phyloP scores from a whole-genome alignment of 2,329 filamentous ascomycete species.

The Eutypella sp. region DNA sequence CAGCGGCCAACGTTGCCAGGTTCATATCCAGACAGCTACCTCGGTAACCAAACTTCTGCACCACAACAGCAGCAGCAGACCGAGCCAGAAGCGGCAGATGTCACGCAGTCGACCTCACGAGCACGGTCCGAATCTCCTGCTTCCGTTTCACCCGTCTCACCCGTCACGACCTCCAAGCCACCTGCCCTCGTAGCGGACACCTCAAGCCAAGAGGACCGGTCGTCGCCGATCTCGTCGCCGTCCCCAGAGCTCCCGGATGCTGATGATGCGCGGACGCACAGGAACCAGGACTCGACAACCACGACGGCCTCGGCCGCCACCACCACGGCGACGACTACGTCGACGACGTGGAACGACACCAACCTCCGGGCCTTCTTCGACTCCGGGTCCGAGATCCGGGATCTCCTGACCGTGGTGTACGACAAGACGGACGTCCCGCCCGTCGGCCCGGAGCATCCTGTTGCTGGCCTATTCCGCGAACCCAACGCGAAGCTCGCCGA shows the following conservation, averaged over 20 bases:
- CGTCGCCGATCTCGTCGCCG: constrained; percentile 58
- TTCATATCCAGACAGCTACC: constrained; percentile 37
- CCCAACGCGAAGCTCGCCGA: constrained; percentile 82
- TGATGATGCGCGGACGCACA: constrained; percentile 38
- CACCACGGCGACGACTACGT: constrained; percentile 53
- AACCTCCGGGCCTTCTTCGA: constrained; percentile 87
- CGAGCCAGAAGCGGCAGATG: constrained; percentile 25
- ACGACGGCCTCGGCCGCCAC: constrained; percentile 52
- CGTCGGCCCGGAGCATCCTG: constrained; percentile 77
- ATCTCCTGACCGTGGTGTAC: constrained; percentile 86
- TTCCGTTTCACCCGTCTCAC: constrained; percentile 60
- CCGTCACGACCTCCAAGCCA: constrained; percentile 47
- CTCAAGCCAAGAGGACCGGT: constrained; percentile 63
- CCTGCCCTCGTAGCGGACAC: constrained; percentile 66
- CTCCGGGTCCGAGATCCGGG: constrained; percentile 80
- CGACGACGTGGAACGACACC: constrained; percentile 79
- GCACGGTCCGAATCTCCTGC: constrained; percentile 65
- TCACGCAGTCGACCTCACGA: constrained; percentile 30
- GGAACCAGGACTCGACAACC: constrained; percentile 43
- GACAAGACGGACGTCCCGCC: constrained; percentile 82
- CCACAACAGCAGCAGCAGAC: constrained; percentile 25
- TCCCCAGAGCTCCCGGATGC: constrained; percentile 56
- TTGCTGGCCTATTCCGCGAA: constrained; percentile 78
- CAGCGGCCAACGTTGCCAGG: constrained; percentile 32
- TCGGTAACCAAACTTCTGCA: constrained; percentile 24